These are phyloP conservation scores for Orbilia quercus DNA, from an alignment of 2,329 filamentous ascomycete genomes.

Conservation along the genomic window DNA sequence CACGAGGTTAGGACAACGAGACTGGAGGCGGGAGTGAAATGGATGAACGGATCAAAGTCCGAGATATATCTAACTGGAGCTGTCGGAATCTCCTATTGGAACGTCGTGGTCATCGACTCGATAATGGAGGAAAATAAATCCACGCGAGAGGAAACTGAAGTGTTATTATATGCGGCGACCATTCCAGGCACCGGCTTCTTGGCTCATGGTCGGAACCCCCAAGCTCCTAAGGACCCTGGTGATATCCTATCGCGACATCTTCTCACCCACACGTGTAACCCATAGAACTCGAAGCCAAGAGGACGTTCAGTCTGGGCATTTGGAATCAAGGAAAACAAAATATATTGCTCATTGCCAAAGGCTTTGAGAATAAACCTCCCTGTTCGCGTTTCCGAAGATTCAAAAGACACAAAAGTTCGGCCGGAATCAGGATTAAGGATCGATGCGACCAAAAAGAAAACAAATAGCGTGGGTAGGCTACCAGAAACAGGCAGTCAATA, in stretches of 20 bases:
- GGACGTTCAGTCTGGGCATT: conserved; percentile 17
- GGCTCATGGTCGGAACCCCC: conserved; percentile 28
- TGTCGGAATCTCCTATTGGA: conserved; percentile 13
- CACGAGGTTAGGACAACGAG: no score
- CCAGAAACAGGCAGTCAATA: conserved; percentile 38
- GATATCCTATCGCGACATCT: conserved; percentile 46
- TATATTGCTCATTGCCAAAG: conserved; percentile 14
- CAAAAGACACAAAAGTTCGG: background rate
- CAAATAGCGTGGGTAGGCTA: conserved; percentile 21
- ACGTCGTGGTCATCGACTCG: conserved; percentile 2
- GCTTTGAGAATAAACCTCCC: background rate
- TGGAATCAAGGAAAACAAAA: conserved; percentile 10
- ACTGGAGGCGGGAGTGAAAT: background rate
- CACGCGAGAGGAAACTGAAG: conserved; percentile 14
- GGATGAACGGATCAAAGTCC: conserved; percentile 18
- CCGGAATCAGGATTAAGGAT: conserved; percentile 25
- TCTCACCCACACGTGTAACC: conserved; percentile 36
- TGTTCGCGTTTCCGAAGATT: background rate
- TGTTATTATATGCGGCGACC: conserved; percentile 38
- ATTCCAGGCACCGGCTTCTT: conserved; percentile 48
- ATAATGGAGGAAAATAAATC: conserved; percentile 23
- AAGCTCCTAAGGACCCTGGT: conserved; percentile 12
- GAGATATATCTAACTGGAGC: conserved; percentile 14
- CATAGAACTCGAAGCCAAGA: conserved; percentile 20
- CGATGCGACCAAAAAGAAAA: conserved; percentile 43